Evolutionary conservation across 2,329 filamentous ascomycete species (phyloP), one percentile per base, ranked within the genome.

Genomic region (Lasiodiplodia sp.): DNA sequence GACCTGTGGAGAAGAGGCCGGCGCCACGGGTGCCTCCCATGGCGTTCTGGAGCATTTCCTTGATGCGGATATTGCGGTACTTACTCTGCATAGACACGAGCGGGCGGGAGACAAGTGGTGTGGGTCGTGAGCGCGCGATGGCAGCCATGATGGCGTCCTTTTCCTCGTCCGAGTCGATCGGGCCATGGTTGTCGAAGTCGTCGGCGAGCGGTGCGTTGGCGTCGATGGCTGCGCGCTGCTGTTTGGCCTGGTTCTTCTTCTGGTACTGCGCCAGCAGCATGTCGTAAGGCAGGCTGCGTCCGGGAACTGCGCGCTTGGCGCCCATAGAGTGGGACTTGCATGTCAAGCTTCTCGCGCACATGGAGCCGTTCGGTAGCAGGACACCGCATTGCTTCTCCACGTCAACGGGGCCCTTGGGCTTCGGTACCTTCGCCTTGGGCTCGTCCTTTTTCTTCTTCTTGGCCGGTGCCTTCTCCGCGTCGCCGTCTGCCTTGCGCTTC

Each of bases 161-260:
- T 80, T 99, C 96, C 83, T 98, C 96, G 77, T 99, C 96, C 2
- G 92, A 96, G 79, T 99, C 96, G 47, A 99, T 88, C 1, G 93
- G 92, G 2, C 90, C 92, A 1, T 80, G 79, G 6, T 89, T 90
- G 70, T 93, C 92, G 68, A 88, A 88, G 57, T 96, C 93, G 74
- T 97, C 94, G 73, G 95, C 93, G 21, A 96, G 82, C 2, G 94
- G 94, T 1, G 94, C 94, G 78, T 96, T 97, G 68, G 96, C 95
- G 78, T 98, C 94, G 73, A 99, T 91, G 47, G 94, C 94, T 44
- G 94, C 94, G 83, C 97, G 97, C 80, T 98, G 96, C 83, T 97
- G 93, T 77, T 97, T 97, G 25, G 96, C 96, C 80, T 98, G 96
- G 75, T 99, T 99, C 85, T 97, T 98, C 86, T 98, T 97, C 91